These are phyloP conservation scores for Plantago major DNA, from an alignment of 257 asterid genomes.

Conservation along the genomic window DNA sequence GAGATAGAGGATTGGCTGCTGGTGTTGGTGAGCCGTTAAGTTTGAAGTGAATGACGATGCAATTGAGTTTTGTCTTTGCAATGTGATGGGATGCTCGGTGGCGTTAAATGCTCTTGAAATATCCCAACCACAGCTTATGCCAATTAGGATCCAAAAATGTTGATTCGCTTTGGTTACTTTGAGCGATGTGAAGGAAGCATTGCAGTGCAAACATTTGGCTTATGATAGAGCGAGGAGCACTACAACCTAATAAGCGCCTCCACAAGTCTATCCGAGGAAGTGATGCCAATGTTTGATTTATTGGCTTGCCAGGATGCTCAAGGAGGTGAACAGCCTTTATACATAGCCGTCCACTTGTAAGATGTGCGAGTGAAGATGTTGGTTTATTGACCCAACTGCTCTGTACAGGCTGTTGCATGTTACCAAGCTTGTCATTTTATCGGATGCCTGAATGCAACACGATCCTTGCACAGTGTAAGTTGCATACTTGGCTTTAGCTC, in stretches of 20 bases:
- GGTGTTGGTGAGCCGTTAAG: slow-evolving; percentile 3
- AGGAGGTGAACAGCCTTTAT: slow-evolving; percentile 89
- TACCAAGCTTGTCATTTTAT: slow-evolving; percentile 76
- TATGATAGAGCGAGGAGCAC: slow-evolving; percentile 74
- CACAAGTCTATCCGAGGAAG: slow-evolving; percentile 89
- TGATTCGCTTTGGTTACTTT: slow-evolving; percentile 11
- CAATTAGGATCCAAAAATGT: background rate
- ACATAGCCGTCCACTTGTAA: slow-evolving; percentile 70
- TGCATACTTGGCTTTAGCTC: slow-evolving; percentile 71
- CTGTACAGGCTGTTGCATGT: slow-evolving; percentile 71
- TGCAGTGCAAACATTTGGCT: slow-evolving; percentile 72
- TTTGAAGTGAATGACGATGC: slow-evolving; percentile 38
- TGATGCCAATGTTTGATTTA: slow-evolving; percentile 71
- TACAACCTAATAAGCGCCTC: slow-evolving; percentile 79
- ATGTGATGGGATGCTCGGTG: slow-evolving; percentile 71
- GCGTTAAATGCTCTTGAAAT: slow-evolving; percentile 65
- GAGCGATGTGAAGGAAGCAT: slow-evolving; percentile 51
- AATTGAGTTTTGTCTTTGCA: slow-evolving; percentile 44
- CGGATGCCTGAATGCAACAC: slow-evolving; percentile 82
- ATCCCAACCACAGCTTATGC: slow-evolving; percentile 50
- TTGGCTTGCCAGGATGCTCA: slow-evolving; percentile 84
- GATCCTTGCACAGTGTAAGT: slow-evolving; percentile 71
- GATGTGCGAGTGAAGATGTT: slow-evolving; percentile 76
- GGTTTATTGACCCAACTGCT: slow-evolving; percentile 77
- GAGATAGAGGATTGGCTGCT: slow-evolving; percentile 33